Evolutionary conservation across 2,329 filamentous ascomycete species (phyloP).

Genomic region (Exophiala sp.): DNA sequence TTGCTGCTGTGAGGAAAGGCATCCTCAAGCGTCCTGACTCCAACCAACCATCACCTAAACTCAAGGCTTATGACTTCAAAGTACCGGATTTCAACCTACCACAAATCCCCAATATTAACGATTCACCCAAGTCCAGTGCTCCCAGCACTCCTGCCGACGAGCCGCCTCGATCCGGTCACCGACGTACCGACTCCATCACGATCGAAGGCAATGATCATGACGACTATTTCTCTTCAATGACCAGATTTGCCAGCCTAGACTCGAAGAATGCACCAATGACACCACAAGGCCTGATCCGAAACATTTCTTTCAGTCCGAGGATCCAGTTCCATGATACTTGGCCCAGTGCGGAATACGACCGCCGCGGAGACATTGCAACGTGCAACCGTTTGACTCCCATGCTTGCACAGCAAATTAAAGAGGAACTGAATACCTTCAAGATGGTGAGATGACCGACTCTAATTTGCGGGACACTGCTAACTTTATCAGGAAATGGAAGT

Average conservation of each 20-base stretch:
- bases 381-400: constrained; percentile 97
- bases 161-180: constrained; percentile 51
- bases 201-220: constrained; percentile 84
- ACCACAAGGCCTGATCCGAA: constrained; percentile 61
- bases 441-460: constrained; percentile 62
- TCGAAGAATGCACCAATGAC: constrained; percentile 76
- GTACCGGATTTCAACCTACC: constrained; percentile 53
- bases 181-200: constrained; percentile 62
- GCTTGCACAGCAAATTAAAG: constrained; percentile 97
- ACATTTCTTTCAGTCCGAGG: constrained; percentile 75
- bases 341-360: constrained; percentile 92
- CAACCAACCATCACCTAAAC: constrained; percentile 63
- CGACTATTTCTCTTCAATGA: constrained; percentile 75
- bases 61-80: constrained; percentile 54
- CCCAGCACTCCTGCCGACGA: constrained; percentile 80
- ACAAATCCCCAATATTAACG: constrained; percentile 58
- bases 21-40: constrained; percentile 78
- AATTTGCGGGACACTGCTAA: constrained; percentile 35
- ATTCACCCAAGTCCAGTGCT: constrained; percentile 77
- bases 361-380: constrained; percentile 89
- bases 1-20: constrained; percentile 88
- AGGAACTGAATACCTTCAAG: constrained; percentile 98
- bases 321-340: constrained; percentile 96
- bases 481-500: constrained; percentile 89
- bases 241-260: constrained; percentile 63